Percentiles rank a stretch among this genome's conserved stretches.
These are phyloP conservation scores for Stygiomarasmius scandens DNA, from an alignment of 1,284 basidiomycete genomes.

Conservation along the genomic window DNA sequence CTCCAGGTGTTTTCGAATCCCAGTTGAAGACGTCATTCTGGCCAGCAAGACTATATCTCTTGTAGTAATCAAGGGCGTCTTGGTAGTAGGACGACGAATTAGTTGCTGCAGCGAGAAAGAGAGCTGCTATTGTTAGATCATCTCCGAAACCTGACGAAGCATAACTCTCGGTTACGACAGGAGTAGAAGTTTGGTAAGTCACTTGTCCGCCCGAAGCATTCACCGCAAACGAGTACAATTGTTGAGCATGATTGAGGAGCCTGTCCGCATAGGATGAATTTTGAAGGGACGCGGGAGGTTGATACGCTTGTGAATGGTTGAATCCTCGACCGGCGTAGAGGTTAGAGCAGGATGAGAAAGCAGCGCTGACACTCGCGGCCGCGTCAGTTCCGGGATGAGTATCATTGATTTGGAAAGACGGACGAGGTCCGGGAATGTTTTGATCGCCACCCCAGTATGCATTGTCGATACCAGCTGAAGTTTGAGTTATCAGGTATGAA, in stretches of 20 bases:
- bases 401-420: constrained; percentile 78
- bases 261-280: constrained; percentile 73
- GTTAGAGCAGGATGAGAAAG: constrained; percentile 84
- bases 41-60: constrained; percentile 55
- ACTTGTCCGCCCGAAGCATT: constrained; percentile 59
- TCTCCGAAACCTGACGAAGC: constrained; percentile 72
- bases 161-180: constrained; percentile 68
- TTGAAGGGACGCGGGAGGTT: constrained; percentile 65
- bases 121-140: constrained; percentile 72
- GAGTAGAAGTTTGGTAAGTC: constrained; percentile 68
- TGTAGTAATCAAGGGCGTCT: constrained; percentile 69
- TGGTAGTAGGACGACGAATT: constrained; percentile 63
- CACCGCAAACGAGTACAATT: constrained; percentile 74
- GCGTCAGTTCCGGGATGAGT: constrained; percentile 88
- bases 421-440: constrained; percentile 73
- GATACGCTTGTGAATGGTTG: constrained; percentile 44
- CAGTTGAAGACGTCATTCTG: constrained; percentile 80
- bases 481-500: too few relatives aligned
- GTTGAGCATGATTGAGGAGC: constrained; percentile 74
- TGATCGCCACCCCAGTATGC: constrained; percentile 89
- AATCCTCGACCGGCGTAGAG: constrained; percentile 70
- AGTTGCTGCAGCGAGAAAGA: constrained; percentile 77
- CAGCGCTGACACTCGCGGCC: constrained; percentile 80
- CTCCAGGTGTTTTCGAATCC: constrained; percentile 81
- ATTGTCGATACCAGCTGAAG: constrained; percentile 61